Base-by-base conservation (phyloP, 1,284 basidiomycete species). In the Puccinia horiana region DNA sequence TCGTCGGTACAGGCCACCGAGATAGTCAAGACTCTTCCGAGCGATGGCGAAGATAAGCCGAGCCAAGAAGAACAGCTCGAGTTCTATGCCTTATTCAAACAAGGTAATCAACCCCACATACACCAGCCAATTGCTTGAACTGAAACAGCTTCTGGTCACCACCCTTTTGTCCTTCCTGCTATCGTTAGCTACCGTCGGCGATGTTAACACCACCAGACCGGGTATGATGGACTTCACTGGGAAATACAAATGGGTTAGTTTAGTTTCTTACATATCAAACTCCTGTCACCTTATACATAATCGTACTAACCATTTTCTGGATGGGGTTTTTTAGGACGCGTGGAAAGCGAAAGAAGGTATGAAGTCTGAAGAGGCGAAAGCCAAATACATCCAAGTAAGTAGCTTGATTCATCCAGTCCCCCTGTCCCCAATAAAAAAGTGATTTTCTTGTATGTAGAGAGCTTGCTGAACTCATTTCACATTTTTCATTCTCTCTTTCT, bases 21-120 rank as follows among this genome's bases (percentile, higher is more conserved):
- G 44, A 82, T 85, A 67, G 83, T 85, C 23, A 70, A 83, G 29
- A 72, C 65, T 3, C 91, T 96, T 61, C 94, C 94, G 82, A 91
- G 92, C 88, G 91, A 92, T 83, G 94, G 95, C 12, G 91, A 92
- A 42, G 90, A 94, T 87, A 89, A 94, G 89, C 93, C 94, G 20
- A 86, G 89, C 42, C 89, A 90, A 85, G 92, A 93, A 40, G 92
- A 93, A 29, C 77, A 83, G 73, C 76, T 77, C 12, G 77, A 63
- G 35, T 75, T 79, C 32, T 80, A 80, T 26, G 78, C 40, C 35
- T 47, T 81, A 16, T 81, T 32, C 40, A 81, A 81, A 18, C 78
- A 81, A 65, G 78, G 78, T 74, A 29, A 14, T 18, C 63, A 47
- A 1, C 16, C 52, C 29, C 40, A 47, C 37, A 37, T 32, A 0